Conservation (phyloP, 2,329 filamentous ascomycete genomes). For the Neofusicoccum kwambonambiense region DNA sequence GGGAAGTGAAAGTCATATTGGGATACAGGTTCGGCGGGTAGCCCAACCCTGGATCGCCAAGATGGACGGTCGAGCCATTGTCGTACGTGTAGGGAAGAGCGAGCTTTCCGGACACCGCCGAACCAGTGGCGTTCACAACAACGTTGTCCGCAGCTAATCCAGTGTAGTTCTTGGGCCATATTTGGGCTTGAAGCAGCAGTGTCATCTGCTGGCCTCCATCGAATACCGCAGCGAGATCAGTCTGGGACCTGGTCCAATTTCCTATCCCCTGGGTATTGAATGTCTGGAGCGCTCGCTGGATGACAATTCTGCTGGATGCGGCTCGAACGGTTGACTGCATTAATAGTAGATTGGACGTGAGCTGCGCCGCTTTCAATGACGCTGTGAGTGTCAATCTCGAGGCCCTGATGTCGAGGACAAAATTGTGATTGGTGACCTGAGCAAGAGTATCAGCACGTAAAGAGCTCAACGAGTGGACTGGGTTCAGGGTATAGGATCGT, state of each 20-base stretch:
- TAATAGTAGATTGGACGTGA: slow-evolving; percentile 75
- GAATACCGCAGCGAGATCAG: slow-evolving; percentile 72
- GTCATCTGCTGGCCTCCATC: slow-evolving; percentile 51
- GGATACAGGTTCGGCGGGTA: slow-evolving; percentile 75
- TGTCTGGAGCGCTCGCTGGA: slow-evolving; percentile 52
- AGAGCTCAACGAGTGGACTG: neutral
- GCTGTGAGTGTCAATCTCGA: slow-evolving; percentile 73
- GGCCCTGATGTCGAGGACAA: slow-evolving; percentile 58
- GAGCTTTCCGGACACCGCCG: slow-evolving; percentile 48
- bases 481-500: neutral
- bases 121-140: slow-evolving; percentile 64
- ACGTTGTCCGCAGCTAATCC: slow-evolving; percentile 48
- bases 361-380: slow-evolving; percentile 79
- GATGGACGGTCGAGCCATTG: slow-evolving; percentile 39
- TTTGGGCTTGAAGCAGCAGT: slow-evolving; percentile 66
- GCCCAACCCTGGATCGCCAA: slow-evolving; percentile 62
- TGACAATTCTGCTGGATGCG: slow-evolving; percentile 62
- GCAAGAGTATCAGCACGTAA: slow-evolving; percentile 16
- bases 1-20: slow-evolving; percentile 65
- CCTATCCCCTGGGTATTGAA: slow-evolving; percentile 48
- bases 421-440: slow-evolving; percentile 60
- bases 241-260: slow-evolving; percentile 63
- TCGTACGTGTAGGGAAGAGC: slow-evolving; percentile 52
- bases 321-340: slow-evolving; percentile 73
- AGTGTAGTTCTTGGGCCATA: slow-evolving; percentile 69